Evolutionary conservation across 1,139 yeast species (phyloP).

Genomic region (Yarrowia galli): DNA sequence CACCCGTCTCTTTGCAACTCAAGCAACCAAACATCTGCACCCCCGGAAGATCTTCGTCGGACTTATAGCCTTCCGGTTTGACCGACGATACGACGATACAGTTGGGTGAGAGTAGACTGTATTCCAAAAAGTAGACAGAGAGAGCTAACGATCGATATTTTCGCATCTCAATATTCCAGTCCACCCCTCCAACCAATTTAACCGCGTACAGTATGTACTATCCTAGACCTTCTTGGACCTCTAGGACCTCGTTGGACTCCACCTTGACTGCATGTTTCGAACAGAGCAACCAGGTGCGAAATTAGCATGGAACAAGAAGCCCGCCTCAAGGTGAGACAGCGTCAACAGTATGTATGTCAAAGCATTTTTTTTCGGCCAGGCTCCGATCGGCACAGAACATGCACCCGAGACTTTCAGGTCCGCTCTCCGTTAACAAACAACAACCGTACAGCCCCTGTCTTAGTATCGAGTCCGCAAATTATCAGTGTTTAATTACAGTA

Average conservation of each 20-base stretch:
- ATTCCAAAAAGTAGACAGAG: too few species aligned
- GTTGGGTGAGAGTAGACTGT: background rate
- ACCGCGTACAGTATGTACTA: too few species aligned
- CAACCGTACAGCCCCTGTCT: slow-evolving; percentile 1
- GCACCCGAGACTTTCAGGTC: background rate
- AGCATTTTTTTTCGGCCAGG: background rate
- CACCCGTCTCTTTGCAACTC: too few species aligned
- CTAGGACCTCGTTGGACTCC: too few species aligned
- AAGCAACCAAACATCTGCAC: background rate
- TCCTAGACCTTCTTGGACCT: too few species aligned
- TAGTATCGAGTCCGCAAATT: too few species aligned
- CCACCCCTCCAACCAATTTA: too few species aligned
- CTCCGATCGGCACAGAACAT: background rate
- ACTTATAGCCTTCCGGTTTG: background rate
- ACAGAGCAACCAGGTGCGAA: too few species aligned
- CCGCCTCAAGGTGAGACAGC: background rate
- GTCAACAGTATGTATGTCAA: background rate
- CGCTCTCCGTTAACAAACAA: too few species aligned
- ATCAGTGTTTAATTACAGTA: background rate
- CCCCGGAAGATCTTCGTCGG: background rate
- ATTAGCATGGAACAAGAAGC: too few species aligned
- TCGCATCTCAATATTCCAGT: too few species aligned
- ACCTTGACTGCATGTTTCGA: background rate
- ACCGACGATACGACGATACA: slow-evolving; percentile 1
- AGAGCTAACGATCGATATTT: too few species aligned